Evolutionary conservation across 352 stramenopile species (phyloP).

Genomic region (Phytophthora colocasiae): DNA sequence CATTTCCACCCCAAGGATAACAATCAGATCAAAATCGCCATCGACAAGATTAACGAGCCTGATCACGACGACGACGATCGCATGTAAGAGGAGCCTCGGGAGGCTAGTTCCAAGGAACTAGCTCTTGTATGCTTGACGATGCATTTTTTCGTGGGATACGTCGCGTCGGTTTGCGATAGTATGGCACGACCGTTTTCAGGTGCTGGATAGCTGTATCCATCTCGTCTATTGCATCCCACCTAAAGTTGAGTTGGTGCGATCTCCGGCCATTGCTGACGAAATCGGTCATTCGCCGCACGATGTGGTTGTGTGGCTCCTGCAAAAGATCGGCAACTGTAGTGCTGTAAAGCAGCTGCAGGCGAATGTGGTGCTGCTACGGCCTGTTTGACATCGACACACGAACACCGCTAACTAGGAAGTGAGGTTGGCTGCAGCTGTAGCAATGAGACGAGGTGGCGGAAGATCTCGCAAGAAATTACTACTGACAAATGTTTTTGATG

Average conservation of each 20-base stretch:
- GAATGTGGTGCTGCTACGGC: background rate
- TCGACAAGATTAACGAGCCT: slow-evolving; percentile 91
- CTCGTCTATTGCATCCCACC: slow-evolving; percentile 8
- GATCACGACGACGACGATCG: slow-evolving; percentile 64
- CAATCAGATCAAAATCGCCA: slow-evolving; percentile 96
- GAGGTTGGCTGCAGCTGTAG: slow-evolving; percentile 3
- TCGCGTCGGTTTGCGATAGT: slow-evolving; percentile 3
- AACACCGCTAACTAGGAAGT: slow-evolving; percentile 8
- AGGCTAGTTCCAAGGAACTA: too few species aligned
- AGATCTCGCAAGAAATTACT: too few species aligned
- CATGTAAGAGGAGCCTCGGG: slow-evolving; percentile 41
- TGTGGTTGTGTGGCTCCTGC: slow-evolving; percentile 2
- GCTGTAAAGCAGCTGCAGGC: slow-evolving; percentile 2
- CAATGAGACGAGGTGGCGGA: too few species aligned
- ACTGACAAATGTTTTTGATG: too few species aligned
- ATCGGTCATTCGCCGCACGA: slow-evolving; percentile 10
- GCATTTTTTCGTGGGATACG: background rate
- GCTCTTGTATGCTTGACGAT: too few species aligned
- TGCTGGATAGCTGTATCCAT: slow-evolving; percentile 9
- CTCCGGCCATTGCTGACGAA: slow-evolving; percentile 14
- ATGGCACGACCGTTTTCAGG: slow-evolving; percentile 14
- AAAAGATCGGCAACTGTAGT: slow-evolving; percentile 14
- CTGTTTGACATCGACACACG: background rate
- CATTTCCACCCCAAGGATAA: slow-evolving; percentile 98
- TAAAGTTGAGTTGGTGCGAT: slow-evolving; percentile 4